phyloP scores from a whole-genome alignment of 2,329 filamentous ascomycete genomes.

The Aureobasidium melanogenum region DNA sequence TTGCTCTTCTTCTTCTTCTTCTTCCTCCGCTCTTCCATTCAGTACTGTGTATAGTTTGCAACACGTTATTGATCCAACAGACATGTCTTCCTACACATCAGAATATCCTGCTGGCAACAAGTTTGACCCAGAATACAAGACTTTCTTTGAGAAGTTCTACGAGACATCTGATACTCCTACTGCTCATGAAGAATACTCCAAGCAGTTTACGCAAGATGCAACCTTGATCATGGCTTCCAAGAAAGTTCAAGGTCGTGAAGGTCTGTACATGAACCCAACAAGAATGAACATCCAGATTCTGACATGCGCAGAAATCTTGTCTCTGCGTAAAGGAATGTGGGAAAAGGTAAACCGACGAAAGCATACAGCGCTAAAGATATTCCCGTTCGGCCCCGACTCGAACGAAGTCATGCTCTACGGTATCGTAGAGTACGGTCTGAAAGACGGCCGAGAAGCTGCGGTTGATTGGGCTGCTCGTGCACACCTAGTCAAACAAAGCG shows the following conservation, averaged over 20 bases:
- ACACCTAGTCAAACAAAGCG: slow-evolving; percentile 42
- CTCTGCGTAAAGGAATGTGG: slow-evolving; percentile 45
- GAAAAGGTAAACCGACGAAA: slow-evolving; percentile 39
- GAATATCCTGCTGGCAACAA: slow-evolving; percentile 3
- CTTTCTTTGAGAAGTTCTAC: slow-evolving; percentile 41
- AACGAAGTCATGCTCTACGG: slow-evolving; percentile 48
- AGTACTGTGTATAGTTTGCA: background rate
- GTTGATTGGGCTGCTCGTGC: slow-evolving; percentile 49
- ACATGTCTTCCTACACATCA: slow-evolving; percentile 11
- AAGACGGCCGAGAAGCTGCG: slow-evolving; percentile 37
- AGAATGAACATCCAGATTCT: background rate
- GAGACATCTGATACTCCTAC: slow-evolving; percentile 37
- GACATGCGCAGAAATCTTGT: slow-evolving; percentile 37
- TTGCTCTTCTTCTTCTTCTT: background rate
- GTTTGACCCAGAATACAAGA: slow-evolving; percentile 30
- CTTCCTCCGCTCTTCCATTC: background rate
- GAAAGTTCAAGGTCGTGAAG: slow-evolving; percentile 35
- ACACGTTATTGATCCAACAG: background rate
- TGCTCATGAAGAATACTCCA: slow-evolving; percentile 41
- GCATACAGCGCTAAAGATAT: slow-evolving; percentile 41
- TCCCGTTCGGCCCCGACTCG: slow-evolving; percentile 38
- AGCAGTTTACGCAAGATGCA: slow-evolving; percentile 40
- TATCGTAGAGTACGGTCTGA: slow-evolving; percentile 44
- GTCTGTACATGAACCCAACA: slow-evolving; percentile 22
- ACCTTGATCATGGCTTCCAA: slow-evolving; percentile 46